Evolutionary conservation across 1,284 basidiomycete species (phyloP).

Genomic region (Puccinia triticina): DNA sequence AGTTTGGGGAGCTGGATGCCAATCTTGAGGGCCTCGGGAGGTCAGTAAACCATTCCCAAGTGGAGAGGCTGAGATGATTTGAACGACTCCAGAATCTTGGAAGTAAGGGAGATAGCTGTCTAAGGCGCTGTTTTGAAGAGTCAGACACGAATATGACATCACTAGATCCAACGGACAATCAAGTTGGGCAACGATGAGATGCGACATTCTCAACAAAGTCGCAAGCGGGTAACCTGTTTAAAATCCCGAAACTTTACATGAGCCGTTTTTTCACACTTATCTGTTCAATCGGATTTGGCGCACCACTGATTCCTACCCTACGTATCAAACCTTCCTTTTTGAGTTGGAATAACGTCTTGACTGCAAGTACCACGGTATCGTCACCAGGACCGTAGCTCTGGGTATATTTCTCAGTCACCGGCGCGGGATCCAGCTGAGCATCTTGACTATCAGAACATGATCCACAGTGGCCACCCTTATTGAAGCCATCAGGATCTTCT

Average conservation of each 20-base stretch:
- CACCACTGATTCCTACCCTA: slow-evolving; percentile 82
- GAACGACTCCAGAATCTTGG: slow-evolving; percentile 66
- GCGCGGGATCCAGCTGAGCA: not conserved
- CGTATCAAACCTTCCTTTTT: slow-evolving; percentile 77
- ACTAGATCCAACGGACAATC: slow-evolving; percentile 75
- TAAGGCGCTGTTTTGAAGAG: slow-evolving; percentile 76
- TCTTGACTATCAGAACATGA: slow-evolving; percentile 23
- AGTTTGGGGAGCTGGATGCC: slow-evolving; percentile 78
- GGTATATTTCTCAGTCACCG: slow-evolving; percentile 65
- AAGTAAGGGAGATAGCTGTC: slow-evolving; percentile 69
- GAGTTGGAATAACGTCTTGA: slow-evolving; percentile 72
- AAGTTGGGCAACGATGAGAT: slow-evolving; percentile 70
- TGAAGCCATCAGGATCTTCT: slow-evolving; percentile 64
- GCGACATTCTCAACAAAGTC: slow-evolving; percentile 77
- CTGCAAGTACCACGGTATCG: slow-evolving; percentile 73
- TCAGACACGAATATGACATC: slow-evolving; percentile 83
- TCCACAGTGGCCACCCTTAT: slow-evolving; percentile 54
- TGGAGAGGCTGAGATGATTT: slow-evolving; percentile 82
- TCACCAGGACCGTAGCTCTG: slow-evolving; percentile 76
- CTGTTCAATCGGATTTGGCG: slow-evolving; percentile 47
- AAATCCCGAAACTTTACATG: not conserved
- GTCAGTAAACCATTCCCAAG: slow-evolving; percentile 89
- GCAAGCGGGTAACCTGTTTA: slow-evolving; percentile 73
- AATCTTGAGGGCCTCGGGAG: slow-evolving; percentile 67
- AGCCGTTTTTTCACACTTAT: slow-evolving; percentile 63